Conservation (phyloP, 495 filamentous ascomycete genomes). For the Penicillium mononematosum region DNA sequence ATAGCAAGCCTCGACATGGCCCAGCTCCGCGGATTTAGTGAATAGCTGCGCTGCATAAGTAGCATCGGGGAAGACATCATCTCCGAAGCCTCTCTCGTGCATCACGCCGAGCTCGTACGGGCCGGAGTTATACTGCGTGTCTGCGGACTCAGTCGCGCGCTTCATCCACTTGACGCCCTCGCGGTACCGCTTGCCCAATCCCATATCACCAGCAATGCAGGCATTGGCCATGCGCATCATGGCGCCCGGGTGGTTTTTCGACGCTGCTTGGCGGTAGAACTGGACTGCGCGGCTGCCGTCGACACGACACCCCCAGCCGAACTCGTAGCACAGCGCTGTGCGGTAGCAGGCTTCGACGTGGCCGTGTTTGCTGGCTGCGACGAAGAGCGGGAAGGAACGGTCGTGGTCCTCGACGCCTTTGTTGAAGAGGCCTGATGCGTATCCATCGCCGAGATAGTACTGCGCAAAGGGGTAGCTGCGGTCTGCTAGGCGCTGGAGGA, state of each 20-base stretch:
- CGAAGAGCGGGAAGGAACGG: conserved; percentile 84
- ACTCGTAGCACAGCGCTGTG: conserved; percentile 93
- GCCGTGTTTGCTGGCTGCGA: conserved; percentile 93
- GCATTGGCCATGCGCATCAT: conserved; percentile 90
- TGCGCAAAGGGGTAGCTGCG: conserved; percentile 93
- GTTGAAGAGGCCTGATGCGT: conserved; percentile 88
- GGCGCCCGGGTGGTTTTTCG: conserved; percentile 91
- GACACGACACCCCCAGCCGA: conserved; percentile 91
- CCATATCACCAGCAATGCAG: conserved; percentile 84
- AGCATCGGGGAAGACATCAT: conserved; percentile 87
- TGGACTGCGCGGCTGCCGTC: conserved; percentile 88
- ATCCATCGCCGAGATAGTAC: conserved; percentile 95
- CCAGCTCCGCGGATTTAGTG: conserved; percentile 90
- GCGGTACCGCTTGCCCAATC: conserved; percentile 75
- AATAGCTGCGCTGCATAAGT: conserved; percentile 91
- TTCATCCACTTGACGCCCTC: conserved; percentile 98
- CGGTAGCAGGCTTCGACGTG: conserved; percentile 96
- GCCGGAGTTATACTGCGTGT: conserved; percentile 86
- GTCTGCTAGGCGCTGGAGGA: conserved; percentile 81
- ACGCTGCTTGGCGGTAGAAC: conserved; percentile 85
- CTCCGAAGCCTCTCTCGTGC: conserved; percentile 85
- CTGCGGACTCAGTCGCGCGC: conserved; percentile 82
- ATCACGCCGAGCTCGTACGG: conserved; percentile 87
- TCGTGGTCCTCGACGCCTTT: conserved; percentile 90
- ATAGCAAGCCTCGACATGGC: conserved; percentile 79